Evolutionary conservation across 352 stramenopile genomes (phyloP).

Genomic region (Saprolegnia parasitica): DNA sequence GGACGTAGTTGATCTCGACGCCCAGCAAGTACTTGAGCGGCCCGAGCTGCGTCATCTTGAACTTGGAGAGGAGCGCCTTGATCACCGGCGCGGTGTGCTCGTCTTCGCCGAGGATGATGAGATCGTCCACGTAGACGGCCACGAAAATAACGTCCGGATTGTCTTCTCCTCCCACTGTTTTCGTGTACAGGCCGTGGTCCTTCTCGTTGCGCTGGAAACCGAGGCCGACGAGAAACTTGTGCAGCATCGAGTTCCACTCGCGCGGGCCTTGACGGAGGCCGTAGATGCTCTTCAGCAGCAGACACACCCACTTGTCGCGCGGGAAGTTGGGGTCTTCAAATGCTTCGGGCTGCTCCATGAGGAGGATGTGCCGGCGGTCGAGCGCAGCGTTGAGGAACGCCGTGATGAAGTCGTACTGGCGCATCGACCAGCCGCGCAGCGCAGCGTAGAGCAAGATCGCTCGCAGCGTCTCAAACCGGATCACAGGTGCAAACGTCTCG

Average conservation of each 20-base stretch:
- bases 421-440: constrained; percentile 28
- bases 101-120: constrained; percentile 28
- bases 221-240: constrained; percentile 22
- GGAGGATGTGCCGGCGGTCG: constrained; percentile 31
- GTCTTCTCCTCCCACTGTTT: constrained; percentile 17
- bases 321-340: constrained; percentile 16
- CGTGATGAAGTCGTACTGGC: constrained; percentile 35
- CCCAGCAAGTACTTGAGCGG: constrained; percentile 20
- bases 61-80: background rate
- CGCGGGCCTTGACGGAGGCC: constrained; percentile 1
- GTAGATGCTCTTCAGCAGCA: constrained; percentile 8
- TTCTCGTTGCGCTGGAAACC: constrained; percentile 12
- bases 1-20: constrained; percentile 11
- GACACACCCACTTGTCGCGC: background rate
- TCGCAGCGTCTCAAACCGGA: constrained; percentile 31
- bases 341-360: constrained; percentile 26
- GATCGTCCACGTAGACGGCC: constrained; percentile 39
- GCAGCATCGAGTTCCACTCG: constrained; percentile 1
- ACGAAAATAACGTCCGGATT: constrained; percentile 29
- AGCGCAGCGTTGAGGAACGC: constrained; percentile 38
- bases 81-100: constrained; percentile 28
- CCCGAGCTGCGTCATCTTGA: background rate
- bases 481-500: constrained; percentile 34
- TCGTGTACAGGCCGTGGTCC: constrained; percentile 27
- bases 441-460: constrained; percentile 31